These are phyloP conservation scores for Pezicula neosporulosa DNA, from an alignment of 2,329 filamentous ascomycete species.

Conservation along the genomic window DNA sequence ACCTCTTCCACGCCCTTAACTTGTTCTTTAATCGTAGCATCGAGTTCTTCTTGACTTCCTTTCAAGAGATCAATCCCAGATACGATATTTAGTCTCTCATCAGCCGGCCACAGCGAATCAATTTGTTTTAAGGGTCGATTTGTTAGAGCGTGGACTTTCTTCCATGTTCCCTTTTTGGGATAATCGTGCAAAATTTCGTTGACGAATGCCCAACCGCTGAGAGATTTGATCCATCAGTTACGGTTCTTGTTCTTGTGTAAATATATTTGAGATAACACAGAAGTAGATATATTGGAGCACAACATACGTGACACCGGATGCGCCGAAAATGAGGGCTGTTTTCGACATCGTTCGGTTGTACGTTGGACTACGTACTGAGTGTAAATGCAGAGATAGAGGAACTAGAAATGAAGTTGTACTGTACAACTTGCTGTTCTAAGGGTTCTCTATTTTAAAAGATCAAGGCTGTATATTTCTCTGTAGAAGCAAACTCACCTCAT, in stretches of 20 bases:
- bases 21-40: slow-evolving; percentile 28
- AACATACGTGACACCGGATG: slow-evolving; percentile 38
- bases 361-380: background rate
- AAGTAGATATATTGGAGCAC: too few relatives aligned
- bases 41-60: slow-evolving; percentile 34
- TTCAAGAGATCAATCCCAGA: slow-evolving; percentile 38
- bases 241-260: too few relatives aligned
- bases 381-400: background rate
- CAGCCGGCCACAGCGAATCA: slow-evolving; percentile 34
- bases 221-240: too few relatives aligned
- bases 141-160: slow-evolving; percentile 42
- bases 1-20: slow-evolving; percentile 33
- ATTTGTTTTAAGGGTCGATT: slow-evolving; percentile 36
- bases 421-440: background rate
- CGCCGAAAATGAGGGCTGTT: slow-evolving; percentile 31
- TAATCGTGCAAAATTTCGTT: slow-evolving; percentile 44
- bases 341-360: background rate
- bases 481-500: too few relatives aligned
- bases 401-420: background rate
- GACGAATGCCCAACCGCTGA: slow-evolving; percentile 41
- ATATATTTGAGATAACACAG: too few relatives aligned
- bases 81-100: slow-evolving; percentile 35
- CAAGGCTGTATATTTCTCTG: too few relatives aligned
- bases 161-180: slow-evolving; percentile 38
- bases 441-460: too few relatives aligned